Evolutionary conservation across 2,329 filamentous ascomycete species (phyloP).

Genomic region (Botryotinia globosa): DNA sequence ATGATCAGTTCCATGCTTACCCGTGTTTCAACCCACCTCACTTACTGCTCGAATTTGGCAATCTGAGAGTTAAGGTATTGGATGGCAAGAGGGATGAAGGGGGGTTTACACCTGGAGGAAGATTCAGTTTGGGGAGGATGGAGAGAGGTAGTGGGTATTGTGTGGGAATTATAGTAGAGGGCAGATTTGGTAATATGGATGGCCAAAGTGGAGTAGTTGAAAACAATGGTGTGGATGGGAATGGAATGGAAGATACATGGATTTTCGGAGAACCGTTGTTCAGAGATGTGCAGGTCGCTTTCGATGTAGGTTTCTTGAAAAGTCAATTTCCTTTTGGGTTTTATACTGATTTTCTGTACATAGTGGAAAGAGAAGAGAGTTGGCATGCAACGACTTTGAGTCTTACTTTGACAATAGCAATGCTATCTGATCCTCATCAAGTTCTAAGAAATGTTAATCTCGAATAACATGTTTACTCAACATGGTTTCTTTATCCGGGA

Average conservation of each 20-base stretch:
- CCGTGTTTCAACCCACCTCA: slow-evolving; percentile 30
- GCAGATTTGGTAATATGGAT: slow-evolving; percentile 22
- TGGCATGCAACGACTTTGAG: slow-evolving; percentile 17
- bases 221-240: slow-evolving; percentile 5
- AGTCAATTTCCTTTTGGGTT: accelerated
- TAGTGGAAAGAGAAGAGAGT: slow-evolving; percentile 20
- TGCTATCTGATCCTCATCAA: not conserved
- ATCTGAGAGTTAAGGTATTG: slow-evolving; percentile 25
- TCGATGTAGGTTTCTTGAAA: slow-evolving; percentile 26
- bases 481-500: no score
- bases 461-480: not conserved
- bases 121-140: slow-evolving; percentile 29
- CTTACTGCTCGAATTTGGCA: slow-evolving; percentile 28
- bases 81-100: slow-evolving; percentile 25
- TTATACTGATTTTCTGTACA: not conserved
- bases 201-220: not conserved
- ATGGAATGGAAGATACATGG: slow-evolving; percentile 29
- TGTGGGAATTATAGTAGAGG: slow-evolving; percentile 28
- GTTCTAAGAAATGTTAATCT: not conserved
- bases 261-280: slow-evolving; percentile 33
- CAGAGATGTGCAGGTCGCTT: slow-evolving; percentile 31
- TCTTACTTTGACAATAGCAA: not conserved
- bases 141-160: slow-evolving; percentile 29
- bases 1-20: slow-evolving; percentile 31
- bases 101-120: slow-evolving; percentile 24